Conservation (phyloP, 495 filamentous ascomycete species). For the Xylaria scruposa region DNA sequence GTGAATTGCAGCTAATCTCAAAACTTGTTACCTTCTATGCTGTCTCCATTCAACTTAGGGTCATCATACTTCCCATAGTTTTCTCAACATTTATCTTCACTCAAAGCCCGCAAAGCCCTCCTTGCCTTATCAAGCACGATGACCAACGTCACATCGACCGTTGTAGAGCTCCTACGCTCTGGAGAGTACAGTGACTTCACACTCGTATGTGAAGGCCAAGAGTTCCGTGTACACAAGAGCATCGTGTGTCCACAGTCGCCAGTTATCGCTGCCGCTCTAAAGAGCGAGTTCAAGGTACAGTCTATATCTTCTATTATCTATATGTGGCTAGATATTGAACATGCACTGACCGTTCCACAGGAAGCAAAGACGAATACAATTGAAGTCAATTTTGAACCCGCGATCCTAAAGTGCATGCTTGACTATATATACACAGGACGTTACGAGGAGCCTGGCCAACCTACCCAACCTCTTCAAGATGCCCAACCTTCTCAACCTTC, state of each 20-base stretch:
- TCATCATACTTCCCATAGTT: too few species aligned
- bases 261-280: background rate
- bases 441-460: background rate
- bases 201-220: background rate
- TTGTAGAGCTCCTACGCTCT: background rate
- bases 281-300: constrained; percentile 1
- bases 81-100: too few species aligned
- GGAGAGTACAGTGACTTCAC: background rate
- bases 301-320: background rate
- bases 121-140: background rate
- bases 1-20: too few species aligned
- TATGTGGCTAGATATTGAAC: background rate
- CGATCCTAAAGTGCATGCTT: background rate
- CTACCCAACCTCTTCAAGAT: too few species aligned
- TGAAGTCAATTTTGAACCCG: background rate
- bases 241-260: background rate
- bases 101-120: too few species aligned
- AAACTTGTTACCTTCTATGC: too few species aligned
- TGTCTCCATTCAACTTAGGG: too few species aligned
- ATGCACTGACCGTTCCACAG: background rate
- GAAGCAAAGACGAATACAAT: constrained; percentile 5
- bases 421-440: constrained; percentile 2
- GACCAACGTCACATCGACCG: too few species aligned
- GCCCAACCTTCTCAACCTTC: too few species aligned
- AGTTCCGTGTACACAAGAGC: background rate